Percentiles rank a stretch among this genome's conserved stretches.
Evolutionary conservation across 768 basidiomycete species (phyloP).

Genomic region (Tylopilus subfusipes): DNA sequence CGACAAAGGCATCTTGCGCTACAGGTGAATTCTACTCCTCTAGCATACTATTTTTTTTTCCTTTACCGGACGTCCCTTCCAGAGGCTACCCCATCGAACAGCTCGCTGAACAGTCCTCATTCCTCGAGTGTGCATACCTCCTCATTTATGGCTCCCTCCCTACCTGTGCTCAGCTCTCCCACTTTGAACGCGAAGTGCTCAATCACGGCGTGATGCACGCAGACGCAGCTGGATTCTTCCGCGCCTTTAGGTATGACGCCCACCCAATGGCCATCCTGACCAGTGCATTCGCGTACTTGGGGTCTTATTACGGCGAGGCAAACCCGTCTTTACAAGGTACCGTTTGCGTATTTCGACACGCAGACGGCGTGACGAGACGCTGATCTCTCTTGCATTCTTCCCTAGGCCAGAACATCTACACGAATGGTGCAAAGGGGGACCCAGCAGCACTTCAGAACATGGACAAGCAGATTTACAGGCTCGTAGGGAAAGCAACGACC

Average conservation of each 20-base stretch:
- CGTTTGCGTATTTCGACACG: background rate
- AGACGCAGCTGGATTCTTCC: slow-evolving; percentile 67
- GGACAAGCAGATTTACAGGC: slow-evolving; percentile 89
- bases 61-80: slow-evolving; percentile 1
- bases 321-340: slow-evolving; percentile 84
- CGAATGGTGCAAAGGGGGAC: slow-evolving; percentile 64
- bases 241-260: slow-evolving; percentile 81
- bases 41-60: background rate
- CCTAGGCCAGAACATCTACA: slow-evolving; percentile 74
- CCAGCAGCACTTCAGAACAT: slow-evolving; percentile 66
- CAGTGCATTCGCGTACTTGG: slow-evolving; percentile 83
- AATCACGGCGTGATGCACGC: slow-evolving; percentile 69
- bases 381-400: slow-evolving; percentile 2
- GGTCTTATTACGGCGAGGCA: slow-evolving; percentile 83
- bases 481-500: slow-evolving; percentile 87
- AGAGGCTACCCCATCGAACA: slow-evolving; percentile 94
- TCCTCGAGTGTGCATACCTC: slow-evolving; percentile 81
- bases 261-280: slow-evolving; percentile 92
- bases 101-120: slow-evolving; percentile 73
- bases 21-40: slow-evolving; percentile 46
- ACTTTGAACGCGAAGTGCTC: slow-evolving; percentile 74
- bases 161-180: slow-evolving; percentile 49
- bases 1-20: slow-evolving; percentile 77
- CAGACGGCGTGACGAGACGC: background rate
- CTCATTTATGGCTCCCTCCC: slow-evolving; percentile 87